Evolutionary conservation across 169 alveolate genomes (phyloP), one percentile per base, ranked within the genome.

Genomic region (Eimeria maxima): DNA sequence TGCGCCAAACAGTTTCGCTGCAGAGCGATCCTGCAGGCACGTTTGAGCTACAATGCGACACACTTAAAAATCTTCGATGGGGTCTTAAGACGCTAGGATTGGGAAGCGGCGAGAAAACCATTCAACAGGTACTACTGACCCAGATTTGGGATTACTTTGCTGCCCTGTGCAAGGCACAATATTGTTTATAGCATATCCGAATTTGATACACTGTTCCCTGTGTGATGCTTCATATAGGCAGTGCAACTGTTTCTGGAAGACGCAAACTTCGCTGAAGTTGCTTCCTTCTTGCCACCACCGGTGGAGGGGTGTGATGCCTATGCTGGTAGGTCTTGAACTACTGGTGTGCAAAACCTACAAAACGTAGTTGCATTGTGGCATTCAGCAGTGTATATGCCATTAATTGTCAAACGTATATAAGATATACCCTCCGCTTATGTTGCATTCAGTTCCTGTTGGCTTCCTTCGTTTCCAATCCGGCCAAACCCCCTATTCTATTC

Each of bases 381-480:
- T 27, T 2, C 33, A 73, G 27, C 14, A 73, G 53, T 38, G 16
- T 14, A 73, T 38, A 0, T 73, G 29, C 83, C 86, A 76, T 76
- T 76, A 0, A 27, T 44, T 42, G 14, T 5, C 42, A 44, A 76
- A 7, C 0, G 0, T 20, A n/a, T 5, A 20, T 45, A 63, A 42
- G 45, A 47, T 13, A 20, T 53, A 53, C 55, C 44, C 11, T 33
- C 45, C 29, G 76, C 10, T 87, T 22, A 63, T 10, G 4, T 22
- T 87, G 81, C 73, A 10, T 42, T 57, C 93, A 87, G 93, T 63
- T 42, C 93, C 93, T 63, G 50, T 87, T 42, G 93, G 93, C n/a
- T 87, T 87, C 81, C 93, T 87, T 33, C 93, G 81, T 16, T 6
- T 60, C 44, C 93, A 87, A 16, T 63, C 83, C 53, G 60, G 57